phyloP scores from a whole-genome alignment of 495 filamentous ascomycete genomes.

The Daldinia grandis region DNA sequence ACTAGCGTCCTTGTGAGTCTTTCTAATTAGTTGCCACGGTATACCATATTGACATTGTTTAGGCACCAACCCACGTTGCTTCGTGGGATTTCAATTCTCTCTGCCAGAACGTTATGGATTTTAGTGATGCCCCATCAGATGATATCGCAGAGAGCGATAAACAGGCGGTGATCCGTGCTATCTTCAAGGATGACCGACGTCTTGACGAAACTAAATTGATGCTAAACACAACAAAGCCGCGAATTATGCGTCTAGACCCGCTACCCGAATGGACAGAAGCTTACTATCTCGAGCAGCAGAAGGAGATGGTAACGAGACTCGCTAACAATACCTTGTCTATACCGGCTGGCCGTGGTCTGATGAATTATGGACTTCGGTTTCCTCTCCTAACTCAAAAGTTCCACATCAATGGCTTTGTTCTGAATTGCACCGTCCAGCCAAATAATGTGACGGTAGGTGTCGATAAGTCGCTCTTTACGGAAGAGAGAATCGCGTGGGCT shows the following conservation, averaged over 20 bases:
- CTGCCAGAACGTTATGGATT: slow-evolving; percentile 54
- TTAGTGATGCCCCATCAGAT: slow-evolving; percentile 50
- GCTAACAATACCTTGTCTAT: slow-evolving; percentile 88
- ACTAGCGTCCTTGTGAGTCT: slow-evolving; percentile 47
- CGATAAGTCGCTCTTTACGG: slow-evolving; percentile 81
- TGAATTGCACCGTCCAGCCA: slow-evolving; percentile 89
- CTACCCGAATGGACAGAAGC: slow-evolving; percentile 83
- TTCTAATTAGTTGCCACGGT: neutral
- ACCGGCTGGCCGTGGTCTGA: slow-evolving; percentile 80
- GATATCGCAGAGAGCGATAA: slow-evolving; percentile 74
- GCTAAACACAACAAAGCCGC: slow-evolving; percentile 77
- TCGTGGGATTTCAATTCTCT: slow-evolving; percentile 76
- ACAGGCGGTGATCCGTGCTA: slow-evolving; percentile 77
- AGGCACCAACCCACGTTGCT: slow-evolving; percentile 70
- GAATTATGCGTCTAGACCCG: slow-evolving; percentile 77
- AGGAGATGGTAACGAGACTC: slow-evolving; percentile 82
- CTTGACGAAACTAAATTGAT: slow-evolving; percentile 81
- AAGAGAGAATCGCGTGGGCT: slow-evolving; percentile 97
- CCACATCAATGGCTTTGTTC: slow-evolving; percentile 83
- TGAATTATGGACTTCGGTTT: slow-evolving; percentile 82
- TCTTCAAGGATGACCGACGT: slow-evolving; percentile 91
- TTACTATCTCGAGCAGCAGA: slow-evolving; percentile 91
- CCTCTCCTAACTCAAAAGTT: slow-evolving; percentile 92
- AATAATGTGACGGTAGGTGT: slow-evolving; percentile 87
- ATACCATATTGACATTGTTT: slow-evolving; percentile 6